Percentiles rank a stretch among this genome's conserved stretches.
Conservation (phyloP, 768 basidiomycete genomes). For the Hygrophoropsis aurantiaca region DNA sequence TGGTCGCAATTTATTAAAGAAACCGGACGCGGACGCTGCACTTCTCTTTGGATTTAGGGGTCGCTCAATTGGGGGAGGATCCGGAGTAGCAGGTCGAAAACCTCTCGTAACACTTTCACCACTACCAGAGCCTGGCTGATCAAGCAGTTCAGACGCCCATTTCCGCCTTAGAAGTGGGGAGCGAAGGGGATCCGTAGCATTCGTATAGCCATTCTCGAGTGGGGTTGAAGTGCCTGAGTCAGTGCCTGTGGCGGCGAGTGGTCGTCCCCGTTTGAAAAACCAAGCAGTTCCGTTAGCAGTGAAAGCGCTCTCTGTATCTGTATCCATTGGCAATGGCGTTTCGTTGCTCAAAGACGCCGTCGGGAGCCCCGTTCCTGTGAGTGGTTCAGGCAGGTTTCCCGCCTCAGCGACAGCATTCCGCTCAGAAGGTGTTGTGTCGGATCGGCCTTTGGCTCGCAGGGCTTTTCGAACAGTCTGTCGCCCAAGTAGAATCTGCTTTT, state of each 20-base stretch:
- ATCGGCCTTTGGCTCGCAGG: slow-evolving; percentile 37
- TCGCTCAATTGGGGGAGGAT: slow-evolving; percentile 2
- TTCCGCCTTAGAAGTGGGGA: slow-evolving; percentile 45
- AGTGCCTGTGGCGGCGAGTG: slow-evolving; percentile 19
- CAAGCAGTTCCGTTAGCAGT: slow-evolving; percentile 48
- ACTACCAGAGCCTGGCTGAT: slow-evolving; percentile 18
- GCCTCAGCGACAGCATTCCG: slow-evolving; percentile 21
- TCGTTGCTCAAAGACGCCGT: slow-evolving; percentile 40
- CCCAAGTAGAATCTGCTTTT: slow-evolving; percentile 80
- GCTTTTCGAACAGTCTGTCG: slow-evolving; percentile 67
- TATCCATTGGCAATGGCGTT: slow-evolving; percentile 68
- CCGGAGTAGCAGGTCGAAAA: slow-evolving; percentile 10
- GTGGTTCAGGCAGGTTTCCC: slow-evolving; percentile 16
- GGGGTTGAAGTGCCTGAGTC: slow-evolving; percentile 36
- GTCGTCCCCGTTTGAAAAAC: slow-evolving; percentile 53
- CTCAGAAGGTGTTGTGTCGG: slow-evolving; percentile 19
- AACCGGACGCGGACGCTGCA: slow-evolving; percentile 24
- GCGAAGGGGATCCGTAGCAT: slow-evolving; percentile 37
- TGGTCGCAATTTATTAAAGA: slow-evolving; percentile 43
- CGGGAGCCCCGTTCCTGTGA: slow-evolving; percentile 17
- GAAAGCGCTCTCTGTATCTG: slow-evolving; percentile 77
- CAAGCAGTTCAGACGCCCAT: slow-evolving; percentile 46
- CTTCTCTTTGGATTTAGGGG: slow-evolving; percentile 8
- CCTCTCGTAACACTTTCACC: slow-evolving; percentile 7
- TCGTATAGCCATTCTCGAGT: slow-evolving; percentile 22